Evolutionary conservation across 306 rosid genomes (phyloP), one percentile per base, ranked within the genome.

Genomic region (Canavalia ensiformis): DNA sequence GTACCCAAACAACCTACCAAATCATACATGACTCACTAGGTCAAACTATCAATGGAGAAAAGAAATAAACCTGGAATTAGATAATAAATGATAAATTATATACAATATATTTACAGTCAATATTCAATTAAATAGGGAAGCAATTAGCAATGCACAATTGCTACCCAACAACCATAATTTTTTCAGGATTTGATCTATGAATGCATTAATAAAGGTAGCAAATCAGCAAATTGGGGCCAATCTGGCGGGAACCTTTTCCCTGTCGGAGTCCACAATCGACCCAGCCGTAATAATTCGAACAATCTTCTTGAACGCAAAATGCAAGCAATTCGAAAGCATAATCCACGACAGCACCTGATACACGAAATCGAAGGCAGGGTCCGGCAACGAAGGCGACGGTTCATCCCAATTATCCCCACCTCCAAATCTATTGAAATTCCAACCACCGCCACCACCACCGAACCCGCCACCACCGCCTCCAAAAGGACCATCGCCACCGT

Each of bases 331-430:
- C 75, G 93, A 90, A 0, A 95, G 92, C 82, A 90, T 89, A 44
- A 95, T 93, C 97, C 97, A 93, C 10, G 89, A 90, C 29, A 95
- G 76, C 82, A 91, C 97, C 86, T 91, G 91, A 82, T 93, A 95
- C 63, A 95, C 91, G 62, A 95, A 95, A 86, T 93, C 90, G 31
- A 91, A 87, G 2, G 97, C 97, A 11, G 97, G 95, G 58, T 90
- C 96, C 4, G 90, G 84, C 74, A 86, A 52, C 4, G 97, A 92
- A 2, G 95, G 83, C 3, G 93, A 85, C 0, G 87, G 75, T 63
- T 91, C 97, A 30, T 93, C 96, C 94, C 94, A 91, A 84, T 56
- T 77, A 56, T 84, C 64, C 39, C 92, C 97, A 33, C 37, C 86
- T 39, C 97, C 99, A 59, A 85, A 95, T 28, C 91, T 47, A 65